Evolutionary conservation across 2,329 filamentous ascomycete genomes (phyloP).

Genomic region (Talaromyces amestolkiae): DNA sequence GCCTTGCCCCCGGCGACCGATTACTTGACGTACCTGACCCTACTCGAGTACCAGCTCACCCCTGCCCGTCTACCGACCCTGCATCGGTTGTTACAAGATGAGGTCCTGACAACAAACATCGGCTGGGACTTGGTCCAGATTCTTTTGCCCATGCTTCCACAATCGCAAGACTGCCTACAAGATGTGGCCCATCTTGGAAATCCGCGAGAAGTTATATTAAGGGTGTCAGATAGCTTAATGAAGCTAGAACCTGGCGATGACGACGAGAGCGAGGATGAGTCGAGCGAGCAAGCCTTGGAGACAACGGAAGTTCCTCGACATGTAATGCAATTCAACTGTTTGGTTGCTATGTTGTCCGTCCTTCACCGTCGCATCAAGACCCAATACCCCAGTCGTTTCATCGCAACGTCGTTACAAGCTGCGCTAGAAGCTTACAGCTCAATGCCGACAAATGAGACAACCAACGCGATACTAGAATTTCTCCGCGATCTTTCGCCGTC

Average conservation of each 20-base stretch:
- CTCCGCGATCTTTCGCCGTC: slow-evolving; percentile 57
- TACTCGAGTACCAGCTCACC: slow-evolving; percentile 63
- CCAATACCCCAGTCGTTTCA: slow-evolving; percentile 62
- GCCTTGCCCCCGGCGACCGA: slow-evolving; percentile 62
- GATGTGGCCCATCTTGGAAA: slow-evolving; percentile 63
- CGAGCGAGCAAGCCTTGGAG: slow-evolving; percentile 26
- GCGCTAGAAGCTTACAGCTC: slow-evolving; percentile 59
- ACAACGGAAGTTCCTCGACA: slow-evolving; percentile 26
- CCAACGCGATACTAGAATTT: slow-evolving; percentile 56
- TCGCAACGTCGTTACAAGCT: slow-evolving; percentile 63
- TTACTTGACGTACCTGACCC: slow-evolving; percentile 64
- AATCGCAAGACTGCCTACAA: slow-evolving; percentile 58
- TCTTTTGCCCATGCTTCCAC: slow-evolving; percentile 58
- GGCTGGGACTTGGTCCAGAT: slow-evolving; percentile 66
- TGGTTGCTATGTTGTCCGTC: slow-evolving; percentile 53
- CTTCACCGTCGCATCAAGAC: slow-evolving; percentile 63
- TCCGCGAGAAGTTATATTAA: slow-evolving; percentile 62
- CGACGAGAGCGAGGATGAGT: slow-evolving; percentile 36
- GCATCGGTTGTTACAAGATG: slow-evolving; percentile 60
- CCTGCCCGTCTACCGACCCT: slow-evolving; percentile 57
- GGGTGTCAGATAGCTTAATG: slow-evolving; percentile 61
- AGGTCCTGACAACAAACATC: slow-evolving; percentile 60
- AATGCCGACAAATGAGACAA: slow-evolving; percentile 56
- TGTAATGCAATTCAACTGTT: slow-evolving; percentile 42
- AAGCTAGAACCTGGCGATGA: slow-evolving; percentile 51